Evolutionary conservation across 176 grass and related monocot genomes (phyloP).

Genomic region (Alloteropsis semialata): DNA sequence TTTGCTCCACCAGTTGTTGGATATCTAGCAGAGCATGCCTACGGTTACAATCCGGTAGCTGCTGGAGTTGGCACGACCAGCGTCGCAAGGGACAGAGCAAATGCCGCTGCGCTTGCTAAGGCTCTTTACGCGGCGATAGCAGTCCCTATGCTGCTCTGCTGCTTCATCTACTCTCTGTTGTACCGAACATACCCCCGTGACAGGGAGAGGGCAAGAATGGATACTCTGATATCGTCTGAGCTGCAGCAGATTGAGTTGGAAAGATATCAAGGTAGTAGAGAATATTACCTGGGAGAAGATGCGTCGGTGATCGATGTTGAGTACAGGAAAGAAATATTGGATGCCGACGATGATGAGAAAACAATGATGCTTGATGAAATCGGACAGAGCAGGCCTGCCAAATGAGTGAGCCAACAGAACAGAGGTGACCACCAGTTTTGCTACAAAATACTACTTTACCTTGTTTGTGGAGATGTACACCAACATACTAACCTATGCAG

Average conservation of each 20-base stretch:
- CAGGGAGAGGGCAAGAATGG: slow-evolving; percentile 72
- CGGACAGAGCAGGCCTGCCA: neutral
- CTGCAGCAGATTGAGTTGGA: slow-evolving; percentile 51
- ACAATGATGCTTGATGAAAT: slow-evolving; percentile 21
- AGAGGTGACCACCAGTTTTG: neutral
- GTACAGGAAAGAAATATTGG: slow-evolving; percentile 33
- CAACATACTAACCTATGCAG: neutral
- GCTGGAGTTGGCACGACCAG: neutral
- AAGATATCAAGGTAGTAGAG: neutral
- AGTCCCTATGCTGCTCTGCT: slow-evolving; percentile 69
- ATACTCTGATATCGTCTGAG: slow-evolving; percentile 54
- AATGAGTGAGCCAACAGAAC: neutral
- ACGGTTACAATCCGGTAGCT: slow-evolving; percentile 54
- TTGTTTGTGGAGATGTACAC: neutral
- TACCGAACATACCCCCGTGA: slow-evolving; percentile 66
- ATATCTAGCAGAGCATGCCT: slow-evolving; percentile 55
- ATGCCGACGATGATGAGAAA: slow-evolving; percentile 33
- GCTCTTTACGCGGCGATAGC: slow-evolving; percentile 66
- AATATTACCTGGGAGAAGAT: neutral
- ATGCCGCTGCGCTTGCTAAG: slow-evolving; percentile 64
- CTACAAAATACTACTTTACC: neutral
- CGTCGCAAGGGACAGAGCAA: slow-evolving; percentile 36
- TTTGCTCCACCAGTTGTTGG: slow-evolving; percentile 69
- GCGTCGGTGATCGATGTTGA: slow-evolving; percentile 39
- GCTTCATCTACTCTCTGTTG: slow-evolving; percentile 71